A percentile compares a stretch with the other conserved stretches of the same genome.
phyloP scores from a whole-genome alignment of 768 basidiomycete species.

The Collybia mongolica region DNA sequence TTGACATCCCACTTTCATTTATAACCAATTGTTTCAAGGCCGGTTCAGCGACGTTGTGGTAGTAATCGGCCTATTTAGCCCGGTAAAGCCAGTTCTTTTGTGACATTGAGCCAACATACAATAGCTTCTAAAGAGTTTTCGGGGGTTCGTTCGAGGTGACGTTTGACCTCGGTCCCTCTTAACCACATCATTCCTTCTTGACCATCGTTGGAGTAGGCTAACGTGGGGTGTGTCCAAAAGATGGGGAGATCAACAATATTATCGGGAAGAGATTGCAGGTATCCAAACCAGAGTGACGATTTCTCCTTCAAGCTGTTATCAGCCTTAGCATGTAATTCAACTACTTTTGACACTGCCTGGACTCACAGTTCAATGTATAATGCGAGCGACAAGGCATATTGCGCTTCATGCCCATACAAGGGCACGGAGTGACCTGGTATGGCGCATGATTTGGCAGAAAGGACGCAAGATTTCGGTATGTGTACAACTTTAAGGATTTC shows the following conservation, averaged over 20 bases:
- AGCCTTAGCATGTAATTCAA: not conserved
- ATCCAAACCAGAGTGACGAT: conserved; percentile 60
- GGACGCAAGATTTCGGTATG: conserved; percentile 61
- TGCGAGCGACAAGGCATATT: conserved; percentile 60
- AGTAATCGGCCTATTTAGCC: conserved; percentile 26
- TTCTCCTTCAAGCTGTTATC: conserved; percentile 42
- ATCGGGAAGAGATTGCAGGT: conserved; percentile 63
- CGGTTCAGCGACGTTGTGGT: conserved; percentile 30
- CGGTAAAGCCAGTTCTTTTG: not conserved
- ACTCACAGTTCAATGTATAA: conserved; percentile 67
- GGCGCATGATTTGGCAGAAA: conserved; percentile 59
- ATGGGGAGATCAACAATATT: conserved; percentile 54
- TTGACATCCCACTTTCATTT: conserved; percentile 4
- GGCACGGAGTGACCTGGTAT: conserved; percentile 35
- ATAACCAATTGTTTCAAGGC: conserved; percentile 21
- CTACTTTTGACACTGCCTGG: conserved; percentile 8
- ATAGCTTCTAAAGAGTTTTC: conserved; percentile 6
- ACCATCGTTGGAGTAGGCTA: conserved; percentile 20
- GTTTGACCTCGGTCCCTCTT: conserved; percentile 38
- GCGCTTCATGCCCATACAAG: conserved; percentile 57
- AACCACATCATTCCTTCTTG: conserved; percentile 35
- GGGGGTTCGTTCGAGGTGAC: conserved; percentile 2
- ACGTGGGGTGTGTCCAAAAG: conserved; percentile 45
- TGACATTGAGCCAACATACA: conserved; percentile 5
- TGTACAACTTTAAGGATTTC: conserved; percentile 47